Percentiles rank a stretch among this genome's conserved stretches.
Evolutionary conservation across 805 yeast genomes (phyloP).

Genomic region (Clavispora phyllophila): DNA sequence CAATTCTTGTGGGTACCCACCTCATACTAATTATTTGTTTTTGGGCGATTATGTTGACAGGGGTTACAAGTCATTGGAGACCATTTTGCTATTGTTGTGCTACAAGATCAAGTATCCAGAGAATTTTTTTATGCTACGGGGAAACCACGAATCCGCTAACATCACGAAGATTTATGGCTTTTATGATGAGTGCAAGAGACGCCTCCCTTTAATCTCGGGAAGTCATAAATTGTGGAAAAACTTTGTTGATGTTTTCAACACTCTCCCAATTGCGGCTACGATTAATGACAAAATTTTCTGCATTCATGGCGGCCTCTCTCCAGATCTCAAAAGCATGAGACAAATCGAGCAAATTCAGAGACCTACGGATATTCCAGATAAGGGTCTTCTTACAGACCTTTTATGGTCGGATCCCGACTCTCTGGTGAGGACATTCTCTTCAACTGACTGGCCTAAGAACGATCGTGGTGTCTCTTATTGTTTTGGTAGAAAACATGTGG

Average conservation of each 20-base stretch:
- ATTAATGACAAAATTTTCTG: slow-evolving; percentile 55
- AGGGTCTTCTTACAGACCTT: slow-evolving; percentile 71
- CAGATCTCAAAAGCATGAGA: slow-evolving; percentile 56
- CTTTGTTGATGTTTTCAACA: slow-evolving; percentile 52
- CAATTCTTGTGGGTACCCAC: slow-evolving; percentile 57
- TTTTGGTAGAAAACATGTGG: slow-evolving; percentile 71
- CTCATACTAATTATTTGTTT: slow-evolving; percentile 50
- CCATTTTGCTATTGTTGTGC: slow-evolving; percentile 46
- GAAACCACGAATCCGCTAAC: slow-evolving; percentile 56
- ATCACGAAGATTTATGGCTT: slow-evolving; percentile 58
- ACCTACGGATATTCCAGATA: slow-evolving; percentile 82
- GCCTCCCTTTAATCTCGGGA: slow-evolving; percentile 28
- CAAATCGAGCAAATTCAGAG: slow-evolving; percentile 69
- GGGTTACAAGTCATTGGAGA: slow-evolving; percentile 54
- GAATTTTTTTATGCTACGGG: slow-evolving; percentile 55
- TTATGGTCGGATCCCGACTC: slow-evolving; percentile 81
- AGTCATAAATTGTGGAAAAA: slow-evolving; percentile 45
- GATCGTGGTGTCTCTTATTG: slow-evolving; percentile 82
- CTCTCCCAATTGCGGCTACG: slow-evolving; percentile 58
- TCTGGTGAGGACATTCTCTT: slow-evolving; percentile 26
- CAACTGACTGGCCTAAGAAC: slow-evolving; percentile 67
- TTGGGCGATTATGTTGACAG: slow-evolving; percentile 59
- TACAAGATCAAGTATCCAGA: slow-evolving; percentile 57
- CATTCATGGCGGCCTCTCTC: slow-evolving; percentile 72
- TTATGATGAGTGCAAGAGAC: slow-evolving; percentile 56